A percentile compares a stretch with the other conserved stretches of the same genome.
Conservation (phyloP, 2,329 filamentous ascomycete species). For the Arthrinium puccinioides region DNA sequence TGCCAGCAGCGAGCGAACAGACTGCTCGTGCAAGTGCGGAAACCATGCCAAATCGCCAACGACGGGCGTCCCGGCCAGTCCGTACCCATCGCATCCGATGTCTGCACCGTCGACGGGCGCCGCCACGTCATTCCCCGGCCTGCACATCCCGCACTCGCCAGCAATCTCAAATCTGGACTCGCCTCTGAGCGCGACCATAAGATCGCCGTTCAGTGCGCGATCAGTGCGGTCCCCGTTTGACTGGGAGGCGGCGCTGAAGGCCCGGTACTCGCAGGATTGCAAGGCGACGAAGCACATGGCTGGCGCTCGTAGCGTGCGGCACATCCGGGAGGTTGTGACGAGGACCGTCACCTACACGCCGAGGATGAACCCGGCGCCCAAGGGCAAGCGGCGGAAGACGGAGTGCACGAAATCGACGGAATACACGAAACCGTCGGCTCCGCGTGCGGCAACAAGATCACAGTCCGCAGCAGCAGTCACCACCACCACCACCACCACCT, state of each 20-base stretch:
- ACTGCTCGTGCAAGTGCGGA: slow-evolving; percentile 51
- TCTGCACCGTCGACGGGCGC: slow-evolving; percentile 53
- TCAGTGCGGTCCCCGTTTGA: slow-evolving; percentile 66
- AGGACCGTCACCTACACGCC: slow-evolving; percentile 87
- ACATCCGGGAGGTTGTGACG: slow-evolving; percentile 87
- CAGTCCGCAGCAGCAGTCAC: slow-evolving; percentile 3
- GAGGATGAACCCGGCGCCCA: slow-evolving; percentile 76
- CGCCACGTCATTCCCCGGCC: slow-evolving; percentile 53
- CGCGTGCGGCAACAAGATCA: slow-evolving; percentile 8
- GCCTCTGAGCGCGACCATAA: slow-evolving; percentile 62
- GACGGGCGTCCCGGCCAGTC: slow-evolving; percentile 36
- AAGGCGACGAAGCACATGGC: slow-evolving; percentile 40
- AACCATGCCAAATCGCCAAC: slow-evolving; percentile 40
- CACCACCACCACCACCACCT: neutral
- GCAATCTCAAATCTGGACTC: slow-evolving; percentile 61
- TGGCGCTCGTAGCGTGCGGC: slow-evolving; percentile 48
- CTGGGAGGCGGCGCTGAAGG: slow-evolving; percentile 67
- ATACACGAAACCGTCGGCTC: neutral
- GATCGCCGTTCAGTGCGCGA: slow-evolving; percentile 68
- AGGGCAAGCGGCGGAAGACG: slow-evolving; percentile 80
- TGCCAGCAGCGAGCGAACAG: slow-evolving; percentile 46
- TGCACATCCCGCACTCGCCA: slow-evolving; percentile 74
- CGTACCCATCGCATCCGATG: slow-evolving; percentile 50
- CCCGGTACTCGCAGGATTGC: slow-evolving; percentile 53
- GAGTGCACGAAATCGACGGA: slow-evolving; percentile 18